Conservation (phyloP, 2,329 filamentous ascomycete species). For the Aspergillus bombycis region DNA sequence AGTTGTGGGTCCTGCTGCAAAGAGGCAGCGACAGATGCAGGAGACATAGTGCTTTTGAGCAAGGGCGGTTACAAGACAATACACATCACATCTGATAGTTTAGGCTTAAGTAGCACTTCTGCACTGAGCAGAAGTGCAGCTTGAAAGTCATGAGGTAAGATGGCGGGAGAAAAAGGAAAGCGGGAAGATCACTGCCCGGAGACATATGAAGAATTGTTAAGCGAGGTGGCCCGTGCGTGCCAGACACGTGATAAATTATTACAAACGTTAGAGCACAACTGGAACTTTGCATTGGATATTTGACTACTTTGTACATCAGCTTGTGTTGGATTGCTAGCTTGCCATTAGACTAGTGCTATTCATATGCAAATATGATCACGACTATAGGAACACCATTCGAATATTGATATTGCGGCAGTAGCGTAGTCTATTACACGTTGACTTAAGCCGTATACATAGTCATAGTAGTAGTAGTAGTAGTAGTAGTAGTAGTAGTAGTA, state of each 20-base stretch:
- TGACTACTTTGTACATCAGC: too few relatives aligned
- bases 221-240: slow-evolving; percentile 40
- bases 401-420: too few relatives aligned
- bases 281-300: too few relatives aligned
- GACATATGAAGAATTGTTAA: slow-evolving; percentile 30
- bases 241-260: slow-evolving; percentile 25
- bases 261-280: too few relatives aligned
- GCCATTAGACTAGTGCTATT: too few relatives aligned
- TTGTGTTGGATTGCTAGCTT: too few relatives aligned
- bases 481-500: too few relatives aligned
- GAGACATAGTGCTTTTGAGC: slow-evolving; percentile 34
- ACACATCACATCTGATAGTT: slow-evolving; percentile 26
- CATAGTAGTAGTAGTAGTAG: too few relatives aligned
- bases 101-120: slow-evolving; percentile 26
- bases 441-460: too few relatives aligned
- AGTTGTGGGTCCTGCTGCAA: slow-evolving; percentile 40
- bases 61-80: slow-evolving; percentile 26
- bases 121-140: slow-evolving; percentile 29
- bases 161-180: slow-evolving; percentile 24
- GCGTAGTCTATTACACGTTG: too few relatives aligned
- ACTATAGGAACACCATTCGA: too few relatives aligned
- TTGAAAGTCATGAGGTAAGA: slow-evolving; percentile 22
- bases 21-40: slow-evolving; percentile 32
- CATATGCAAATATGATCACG: too few relatives aligned
- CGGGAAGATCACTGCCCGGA: slow-evolving; percentile 15